These are phyloP conservation scores for Candida oleophila DNA, from an alignment of 805 yeast genomes.

Conservation along the genomic window DNA sequence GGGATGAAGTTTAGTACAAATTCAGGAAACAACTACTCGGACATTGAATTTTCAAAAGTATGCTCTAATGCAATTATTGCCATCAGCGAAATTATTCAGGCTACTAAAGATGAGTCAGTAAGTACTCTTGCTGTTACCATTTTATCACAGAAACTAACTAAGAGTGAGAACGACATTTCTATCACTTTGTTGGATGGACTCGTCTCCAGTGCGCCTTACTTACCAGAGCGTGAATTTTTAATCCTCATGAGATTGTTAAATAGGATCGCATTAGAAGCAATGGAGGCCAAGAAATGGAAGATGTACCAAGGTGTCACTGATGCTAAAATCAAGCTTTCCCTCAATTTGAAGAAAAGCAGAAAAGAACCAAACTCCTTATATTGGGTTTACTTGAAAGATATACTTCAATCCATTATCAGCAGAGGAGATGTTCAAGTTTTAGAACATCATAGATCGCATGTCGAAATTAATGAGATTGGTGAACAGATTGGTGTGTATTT, in stretches of 20 bases:
- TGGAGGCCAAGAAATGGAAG: slow-evolving; percentile 36
- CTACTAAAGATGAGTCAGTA: slow-evolving; percentile 69
- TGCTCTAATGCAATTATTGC: slow-evolving; percentile 71
- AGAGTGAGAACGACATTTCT: slow-evolving; percentile 52
- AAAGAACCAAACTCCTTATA: slow-evolving; percentile 39
- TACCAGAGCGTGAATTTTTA: slow-evolving; percentile 66
- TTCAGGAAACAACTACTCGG: slow-evolving; percentile 8
- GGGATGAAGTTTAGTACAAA: slow-evolving; percentile 1
- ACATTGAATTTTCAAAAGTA: slow-evolving; percentile 35
- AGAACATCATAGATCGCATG: slow-evolving; percentile 78
- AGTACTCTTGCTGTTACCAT: slow-evolving; percentile 78
- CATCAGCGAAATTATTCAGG: slow-evolving; percentile 61
- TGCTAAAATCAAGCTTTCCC: slow-evolving; percentile 51
- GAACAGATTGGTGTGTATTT: slow-evolving; percentile 62
- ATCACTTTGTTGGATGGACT: slow-evolving; percentile 58
- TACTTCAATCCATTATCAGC: slow-evolving; percentile 64
- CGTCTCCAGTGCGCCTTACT: slow-evolving; percentile 57
- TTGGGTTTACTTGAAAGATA: slow-evolving; percentile 61
- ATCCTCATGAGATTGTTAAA: slow-evolving; percentile 60
- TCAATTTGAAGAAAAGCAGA: slow-evolving; percentile 29
- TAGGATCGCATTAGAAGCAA: slow-evolving; percentile 46
- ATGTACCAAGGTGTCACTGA: slow-evolving; percentile 41
- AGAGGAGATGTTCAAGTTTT: slow-evolving; percentile 76
- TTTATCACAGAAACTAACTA: slow-evolving; percentile 69
- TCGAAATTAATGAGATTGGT: slow-evolving; percentile 70